Base-by-base conservation (phyloP, 257 asterid genomes). In the Nicotiana tabacum region DNA sequence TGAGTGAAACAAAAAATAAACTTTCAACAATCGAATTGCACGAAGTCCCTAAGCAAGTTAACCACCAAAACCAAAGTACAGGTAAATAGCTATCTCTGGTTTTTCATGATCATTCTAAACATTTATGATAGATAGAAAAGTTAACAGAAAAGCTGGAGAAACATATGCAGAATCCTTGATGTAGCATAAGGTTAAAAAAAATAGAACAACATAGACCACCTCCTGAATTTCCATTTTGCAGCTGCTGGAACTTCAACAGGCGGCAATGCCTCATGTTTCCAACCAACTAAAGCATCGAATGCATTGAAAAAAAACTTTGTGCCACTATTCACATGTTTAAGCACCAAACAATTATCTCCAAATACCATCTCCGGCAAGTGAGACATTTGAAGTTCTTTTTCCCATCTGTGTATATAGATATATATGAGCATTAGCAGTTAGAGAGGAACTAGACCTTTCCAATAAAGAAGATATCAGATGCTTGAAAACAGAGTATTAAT, bases 221-320 rank as follows among this genome's bases (percentile, higher is more conserved):
- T 84, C 72, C 98, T 89, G 80, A 85, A 94, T 90, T 96, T 96
- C 98, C 99, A 96, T 85, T 87, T 81, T 81, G 97, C 98, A 83
- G 98, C 99, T 5, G 98, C 99, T 55, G 98, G 98, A 89, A 96
- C 97, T 90, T 94, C 98, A 91, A 96, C 99, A 4, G 98, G 99
- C 72, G 98, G 97, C 85, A 96, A 83, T 46, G 92, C 90, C 85
- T 92, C 98, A 80, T 87, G 87, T 93, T 93, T 96, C 99, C 98
- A 96, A 83, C 94, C 97, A 78, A 89, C 85, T 48, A 96, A 89
- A 85, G 99, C 98, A 90, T 94, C 99, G 82, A 93, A 92, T 82
- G 99, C 97, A 81, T 92, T 91, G 84, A 94, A 96, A 88, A 89
- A 89, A 82, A 94, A 77, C 85, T 72, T 91, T 57, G 88, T 78